Conservation (phyloP, 2,329 filamentous ascomycete genomes). For the Alternaria sp. region DNA sequence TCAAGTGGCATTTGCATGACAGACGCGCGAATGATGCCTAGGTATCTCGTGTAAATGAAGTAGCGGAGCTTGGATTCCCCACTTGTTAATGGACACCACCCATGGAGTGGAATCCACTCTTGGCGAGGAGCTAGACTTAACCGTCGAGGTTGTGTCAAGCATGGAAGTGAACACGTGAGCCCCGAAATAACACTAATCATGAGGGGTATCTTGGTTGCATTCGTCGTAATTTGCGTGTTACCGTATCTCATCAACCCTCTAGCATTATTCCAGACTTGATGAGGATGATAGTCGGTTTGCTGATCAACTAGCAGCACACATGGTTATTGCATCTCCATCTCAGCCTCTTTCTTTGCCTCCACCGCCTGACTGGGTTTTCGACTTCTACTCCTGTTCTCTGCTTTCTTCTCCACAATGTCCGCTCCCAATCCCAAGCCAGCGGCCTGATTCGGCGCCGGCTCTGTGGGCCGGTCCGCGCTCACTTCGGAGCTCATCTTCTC, state of each 20-base stretch:
- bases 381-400: constrained; percentile 27
- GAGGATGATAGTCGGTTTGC: neutral
- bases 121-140: too few relatives aligned
- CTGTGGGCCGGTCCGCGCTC: neutral
- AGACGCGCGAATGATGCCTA: too few relatives aligned
- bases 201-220: constrained; percentile 18
- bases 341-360: constrained; percentile 38
- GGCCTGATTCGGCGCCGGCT: neutral
- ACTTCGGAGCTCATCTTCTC: neutral
- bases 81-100: too few relatives aligned
- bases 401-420: constrained; percentile 21
- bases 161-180: too few relatives aligned
- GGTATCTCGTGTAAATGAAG: too few relatives aligned
- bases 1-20: too few relatives aligned
- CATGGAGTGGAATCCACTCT: too few relatives aligned
- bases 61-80: too few relatives aligned
- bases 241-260: neutral
- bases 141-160: too few relatives aligned
- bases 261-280: neutral
- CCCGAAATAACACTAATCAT: too few relatives aligned
- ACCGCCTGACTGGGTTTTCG: constrained; percentile 31
- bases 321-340: constrained; percentile 49
- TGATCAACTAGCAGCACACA: neutral
- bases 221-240: constrained; percentile 5
- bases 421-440: constrained; percentile 10